Evolutionary conservation across 2,329 filamentous ascomycete genomes (phyloP).

Genomic region (Zarea fungicola): DNA sequence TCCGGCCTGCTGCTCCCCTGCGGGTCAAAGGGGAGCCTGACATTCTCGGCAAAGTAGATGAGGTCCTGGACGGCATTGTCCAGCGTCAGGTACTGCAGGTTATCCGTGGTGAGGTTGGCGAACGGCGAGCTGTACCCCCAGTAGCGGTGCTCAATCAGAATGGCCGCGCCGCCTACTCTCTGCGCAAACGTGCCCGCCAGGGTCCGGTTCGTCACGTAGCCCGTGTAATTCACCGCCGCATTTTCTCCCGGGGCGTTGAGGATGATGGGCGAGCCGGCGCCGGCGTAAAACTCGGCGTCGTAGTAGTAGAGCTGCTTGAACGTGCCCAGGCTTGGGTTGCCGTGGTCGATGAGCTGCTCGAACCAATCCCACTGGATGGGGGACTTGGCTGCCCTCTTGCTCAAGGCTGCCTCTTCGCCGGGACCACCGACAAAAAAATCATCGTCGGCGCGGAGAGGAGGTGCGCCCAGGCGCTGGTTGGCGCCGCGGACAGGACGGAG

Average conservation of each 20-base stretch:
- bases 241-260: constrained; percentile 61
- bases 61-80: constrained; percentile 73
- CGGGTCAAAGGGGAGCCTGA: constrained; percentile 63
- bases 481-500: not conserved
- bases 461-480: not conserved
- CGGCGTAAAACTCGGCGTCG: constrained; percentile 65
- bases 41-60: constrained; percentile 67
- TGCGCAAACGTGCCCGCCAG: constrained; percentile 60
- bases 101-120: constrained; percentile 56
- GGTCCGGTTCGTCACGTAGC: constrained; percentile 64
- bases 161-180: constrained; percentile 63
- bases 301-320: constrained; percentile 77
- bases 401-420: not conserved
- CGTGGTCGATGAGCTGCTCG: constrained; percentile 54
- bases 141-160: constrained; percentile 74
- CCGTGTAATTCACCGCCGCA: constrained; percentile 42
- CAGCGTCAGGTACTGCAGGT: constrained; percentile 69
- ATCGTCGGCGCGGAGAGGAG: not conserved
- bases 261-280: constrained; percentile 72
- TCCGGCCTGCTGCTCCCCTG: constrained; percentile 48
- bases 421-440: not conserved
- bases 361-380: constrained; percentile 27
- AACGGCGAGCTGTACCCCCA: constrained; percentile 72
- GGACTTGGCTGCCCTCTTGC: constrained; percentile 10
- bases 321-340: constrained; percentile 48